A percentile compares a stretch with the other conserved stretches of the same genome.
Conservation (phyloP, 2,329 filamentous ascomycete species). For the Colletotrichum eleusines region DNA sequence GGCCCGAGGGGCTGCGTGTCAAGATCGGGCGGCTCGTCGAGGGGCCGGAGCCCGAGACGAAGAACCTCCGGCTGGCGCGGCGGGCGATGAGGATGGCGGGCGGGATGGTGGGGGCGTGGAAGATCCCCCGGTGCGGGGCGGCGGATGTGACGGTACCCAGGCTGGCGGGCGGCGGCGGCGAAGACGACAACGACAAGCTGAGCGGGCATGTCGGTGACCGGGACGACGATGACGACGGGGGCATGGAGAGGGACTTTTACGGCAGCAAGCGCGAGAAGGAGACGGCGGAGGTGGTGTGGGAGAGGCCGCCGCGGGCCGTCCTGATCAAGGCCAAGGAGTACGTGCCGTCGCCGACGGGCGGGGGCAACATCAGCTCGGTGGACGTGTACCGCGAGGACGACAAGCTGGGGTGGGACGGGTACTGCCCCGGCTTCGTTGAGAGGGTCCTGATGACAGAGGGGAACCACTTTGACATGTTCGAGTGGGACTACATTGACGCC, state of each 20-base stretch:
- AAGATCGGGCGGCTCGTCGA: slow-evolving; percentile 36
- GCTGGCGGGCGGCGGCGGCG: too few relatives aligned
- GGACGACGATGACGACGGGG: not conserved
- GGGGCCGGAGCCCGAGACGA: slow-evolving; percentile 49
- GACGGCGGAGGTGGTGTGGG: slow-evolving; percentile 41
- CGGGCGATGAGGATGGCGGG: slow-evolving; percentile 58
- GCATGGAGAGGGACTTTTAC: slow-evolving; percentile 15
- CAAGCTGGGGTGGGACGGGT: slow-evolving; percentile 63
- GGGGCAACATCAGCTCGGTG: slow-evolving; percentile 49
- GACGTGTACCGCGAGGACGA: slow-evolving; percentile 58
- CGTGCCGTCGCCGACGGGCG: slow-evolving; percentile 51
- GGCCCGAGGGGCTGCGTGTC: slow-evolving; percentile 36
- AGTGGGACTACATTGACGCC: slow-evolving; percentile 45
- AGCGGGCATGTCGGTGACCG: not conserved
- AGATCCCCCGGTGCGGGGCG: slow-evolving; percentile 52
- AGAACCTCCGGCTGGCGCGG: slow-evolving; percentile 52
- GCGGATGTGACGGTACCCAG: not conserved
- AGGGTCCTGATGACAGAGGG: slow-evolving; percentile 62
- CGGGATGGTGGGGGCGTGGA: slow-evolving; percentile 57
- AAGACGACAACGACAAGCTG: not conserved
- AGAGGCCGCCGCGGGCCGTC: slow-evolving; percentile 55
- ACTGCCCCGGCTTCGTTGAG: slow-evolving; percentile 58
- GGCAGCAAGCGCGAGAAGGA: slow-evolving; percentile 30
- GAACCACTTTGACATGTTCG: slow-evolving; percentile 65
- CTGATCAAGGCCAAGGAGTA: slow-evolving; percentile 59